Percentiles rank a stretch among this genome's conserved stretches.
phyloP scores from a whole-genome alignment of 768 basidiomycete genomes.

The Collybia mongolica region DNA sequence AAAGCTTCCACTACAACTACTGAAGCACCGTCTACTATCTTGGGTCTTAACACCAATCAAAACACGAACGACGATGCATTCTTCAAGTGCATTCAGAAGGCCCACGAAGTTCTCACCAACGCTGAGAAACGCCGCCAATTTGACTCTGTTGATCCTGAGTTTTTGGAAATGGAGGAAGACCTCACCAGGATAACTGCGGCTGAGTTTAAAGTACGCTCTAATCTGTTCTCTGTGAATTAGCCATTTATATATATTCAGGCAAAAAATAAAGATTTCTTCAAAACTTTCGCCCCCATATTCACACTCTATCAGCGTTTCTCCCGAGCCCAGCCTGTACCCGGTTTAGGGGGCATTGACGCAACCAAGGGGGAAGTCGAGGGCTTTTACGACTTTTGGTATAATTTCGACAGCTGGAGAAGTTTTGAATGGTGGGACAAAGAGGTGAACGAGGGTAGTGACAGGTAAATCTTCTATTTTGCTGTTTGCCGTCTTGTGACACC shows the following conservation, averaged over 20 bases:
- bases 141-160: conserved; percentile 90
- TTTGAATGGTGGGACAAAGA: conserved; percentile 99
- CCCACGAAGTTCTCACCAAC: conserved; percentile 90
- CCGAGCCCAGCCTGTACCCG: conserved; percentile 77
- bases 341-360: conserved; percentile 68
- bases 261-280: conserved; percentile 67
- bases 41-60: conserved; percentile 58
- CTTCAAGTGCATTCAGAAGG: conserved; percentile 99
- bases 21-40: conserved; percentile 24
- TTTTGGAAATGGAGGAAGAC: conserved; percentile 73
- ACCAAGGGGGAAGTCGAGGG: conserved; percentile 81
- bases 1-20: conserved; percentile 50
- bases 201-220: conserved; percentile 49
- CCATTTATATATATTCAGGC: background rate
- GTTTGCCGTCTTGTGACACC: background rate
- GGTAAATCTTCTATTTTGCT: conserved; percentile 36
- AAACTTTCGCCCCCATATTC: conserved; percentile 76
- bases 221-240: background rate
- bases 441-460: conserved; percentile 95
- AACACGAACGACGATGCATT: conserved; percentile 96
- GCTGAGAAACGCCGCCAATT: conserved; percentile 89
- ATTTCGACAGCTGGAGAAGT: conserved; percentile 97
- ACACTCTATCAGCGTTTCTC: conserved; percentile 94
- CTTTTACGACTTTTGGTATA: conserved; percentile 99
- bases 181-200: conserved; percentile 55